phyloP scores from a whole-genome alignment of 2,329 filamentous ascomycete species.

The Aspergillus tanneri region DNA sequence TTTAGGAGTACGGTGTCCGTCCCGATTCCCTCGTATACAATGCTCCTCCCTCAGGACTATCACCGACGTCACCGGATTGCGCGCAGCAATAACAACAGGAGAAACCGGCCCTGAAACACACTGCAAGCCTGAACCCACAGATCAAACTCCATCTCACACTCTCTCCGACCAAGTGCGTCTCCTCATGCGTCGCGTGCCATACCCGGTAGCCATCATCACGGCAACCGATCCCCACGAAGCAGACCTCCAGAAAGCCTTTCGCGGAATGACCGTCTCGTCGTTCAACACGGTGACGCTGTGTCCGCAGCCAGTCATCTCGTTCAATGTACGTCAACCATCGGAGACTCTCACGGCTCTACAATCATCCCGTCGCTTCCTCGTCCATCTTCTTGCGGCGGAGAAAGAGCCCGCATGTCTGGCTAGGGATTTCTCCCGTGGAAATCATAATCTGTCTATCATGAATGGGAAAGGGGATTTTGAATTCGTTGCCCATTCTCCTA shows the following conservation, averaged over 20 bases:
- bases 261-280: constrained; percentile 61
- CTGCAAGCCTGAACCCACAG: no score
- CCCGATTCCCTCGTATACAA: constrained; percentile 1
- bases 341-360: constrained; percentile 56
- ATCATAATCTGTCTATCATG: constrained; percentile 34
- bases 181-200: constrained; percentile 56
- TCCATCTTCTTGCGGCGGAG: constrained; percentile 50
- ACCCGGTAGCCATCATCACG: constrained; percentile 59
- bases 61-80: constrained; percentile 2
- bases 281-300: constrained; percentile 59
- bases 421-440: constrained; percentile 42
- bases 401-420: constrained; percentile 37
- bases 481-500: constrained; percentile 21
- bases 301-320: constrained; percentile 58
- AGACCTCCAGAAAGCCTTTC: constrained; percentile 31
- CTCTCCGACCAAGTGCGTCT: constrained; percentile 42
- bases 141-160: neutral
- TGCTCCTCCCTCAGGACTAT: constrained; percentile 19
- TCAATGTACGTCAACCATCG: constrained; percentile 60
- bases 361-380: constrained; percentile 46
- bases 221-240: constrained; percentile 37
- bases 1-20: neutral
- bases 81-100: constrained; percentile 2
- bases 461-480: constrained; percentile 30
- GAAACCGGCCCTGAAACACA: constrained; percentile 3